Percentiles rank a stretch among this genome's conserved stretches.
Evolutionary conservation across 768 basidiomycete species (phyloP).

Genomic region (Boletus subcaerulescens): DNA sequence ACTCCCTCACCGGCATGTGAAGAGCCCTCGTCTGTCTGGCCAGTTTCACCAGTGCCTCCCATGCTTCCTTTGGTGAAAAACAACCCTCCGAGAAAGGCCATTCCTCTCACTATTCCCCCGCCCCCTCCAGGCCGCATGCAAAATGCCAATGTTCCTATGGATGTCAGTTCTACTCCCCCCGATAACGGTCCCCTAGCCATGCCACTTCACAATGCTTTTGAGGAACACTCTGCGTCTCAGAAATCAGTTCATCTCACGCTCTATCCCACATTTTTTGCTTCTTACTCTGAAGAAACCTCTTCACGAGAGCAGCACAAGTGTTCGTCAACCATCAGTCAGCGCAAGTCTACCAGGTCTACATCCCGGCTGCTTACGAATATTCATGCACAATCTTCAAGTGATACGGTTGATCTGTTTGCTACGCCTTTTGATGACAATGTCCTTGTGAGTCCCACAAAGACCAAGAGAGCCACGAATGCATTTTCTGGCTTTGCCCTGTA

Average conservation of each 20-base stretch:
- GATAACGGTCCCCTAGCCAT: slow-evolving; percentile 32
- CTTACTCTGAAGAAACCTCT: slow-evolving; percentile 3
- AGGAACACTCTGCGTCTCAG: slow-evolving; percentile 14
- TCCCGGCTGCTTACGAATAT: slow-evolving; percentile 44
- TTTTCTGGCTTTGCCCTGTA: slow-evolving; percentile 39
- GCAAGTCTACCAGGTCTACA: slow-evolving; percentile 33
- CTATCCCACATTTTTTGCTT: slow-evolving; percentile 15
- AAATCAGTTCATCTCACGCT: slow-evolving; percentile 15
- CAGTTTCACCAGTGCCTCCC: slow-evolving; percentile 31
- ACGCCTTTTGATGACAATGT: slow-evolving; percentile 81
- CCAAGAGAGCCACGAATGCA: slow-evolving; percentile 54
- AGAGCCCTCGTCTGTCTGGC: slow-evolving; percentile 30
- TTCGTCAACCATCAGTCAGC: slow-evolving; percentile 22
- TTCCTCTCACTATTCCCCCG: slow-evolving; percentile 35
- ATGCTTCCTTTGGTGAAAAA: slow-evolving; percentile 24
- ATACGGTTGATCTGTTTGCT: slow-evolving; percentile 53
- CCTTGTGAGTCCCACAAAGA: slow-evolving; percentile 28
- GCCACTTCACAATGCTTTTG: slow-evolving; percentile 44
- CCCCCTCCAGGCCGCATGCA: slow-evolving; percentile 32
- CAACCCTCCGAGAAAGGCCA: slow-evolving; percentile 24
- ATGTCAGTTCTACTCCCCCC: slow-evolving; percentile 29
- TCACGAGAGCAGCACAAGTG: slow-evolving; percentile 19
- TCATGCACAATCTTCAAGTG: slow-evolving; percentile 38
- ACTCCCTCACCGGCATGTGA: slow-evolving; percentile 23
- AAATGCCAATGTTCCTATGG: slow-evolving; percentile 36